Evolutionary conservation across 108 stramenopile species (phyloP).

Genomic region (Epipyxis sp.): DNA sequence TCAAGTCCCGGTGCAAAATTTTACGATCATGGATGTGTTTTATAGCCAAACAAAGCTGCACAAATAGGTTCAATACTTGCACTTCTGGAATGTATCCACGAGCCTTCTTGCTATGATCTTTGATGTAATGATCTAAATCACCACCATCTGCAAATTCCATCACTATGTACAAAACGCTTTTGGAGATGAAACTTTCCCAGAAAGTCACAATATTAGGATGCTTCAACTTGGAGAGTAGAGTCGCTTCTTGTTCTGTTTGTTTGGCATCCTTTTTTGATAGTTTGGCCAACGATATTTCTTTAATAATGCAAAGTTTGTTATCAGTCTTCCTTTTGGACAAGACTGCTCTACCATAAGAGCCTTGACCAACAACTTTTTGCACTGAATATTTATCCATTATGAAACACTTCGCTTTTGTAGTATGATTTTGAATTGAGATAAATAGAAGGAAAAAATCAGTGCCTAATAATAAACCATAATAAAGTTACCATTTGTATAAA

Average conservation of each 20-base stretch:
- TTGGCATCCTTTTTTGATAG: conserved; percentile 17
- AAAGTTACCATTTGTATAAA: too few species aligned
- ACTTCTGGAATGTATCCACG: conserved; percentile 39
- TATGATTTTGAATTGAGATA: too few species aligned
- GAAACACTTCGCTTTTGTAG: too few species aligned
- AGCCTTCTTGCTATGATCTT: conserved; percentile 6
- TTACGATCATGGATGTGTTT: conserved; percentile 57
- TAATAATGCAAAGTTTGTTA: conserved; percentile 25
- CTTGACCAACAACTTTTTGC: conserved; percentile 23
- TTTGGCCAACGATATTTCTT: conserved; percentile 27
- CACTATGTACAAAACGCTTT: conserved; percentile 48
- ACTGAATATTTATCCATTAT: conserved; percentile 32
- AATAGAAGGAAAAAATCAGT: too few species aligned
- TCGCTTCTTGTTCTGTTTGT: conserved; percentile 27
- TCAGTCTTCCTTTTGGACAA: conserved; percentile 1
- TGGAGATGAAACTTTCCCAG: conserved; percentile 46
- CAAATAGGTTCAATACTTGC: conserved; percentile 47
- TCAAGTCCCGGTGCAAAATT: conserved; percentile 54
- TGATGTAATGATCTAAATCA: conserved; percentile 45
- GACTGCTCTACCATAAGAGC: conserved; percentile 13
- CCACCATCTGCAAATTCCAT: conserved; percentile 59
- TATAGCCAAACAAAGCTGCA: conserved; percentile 50
- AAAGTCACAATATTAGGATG: conserved; percentile 53
- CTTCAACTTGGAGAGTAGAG: conserved; percentile 20
- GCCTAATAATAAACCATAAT: too few species aligned